These are phyloP conservation scores for Debaryomycetaceae sp. DNA, from an alignment of 1,139 yeast genomes.

Conservation along the genomic window DNA sequence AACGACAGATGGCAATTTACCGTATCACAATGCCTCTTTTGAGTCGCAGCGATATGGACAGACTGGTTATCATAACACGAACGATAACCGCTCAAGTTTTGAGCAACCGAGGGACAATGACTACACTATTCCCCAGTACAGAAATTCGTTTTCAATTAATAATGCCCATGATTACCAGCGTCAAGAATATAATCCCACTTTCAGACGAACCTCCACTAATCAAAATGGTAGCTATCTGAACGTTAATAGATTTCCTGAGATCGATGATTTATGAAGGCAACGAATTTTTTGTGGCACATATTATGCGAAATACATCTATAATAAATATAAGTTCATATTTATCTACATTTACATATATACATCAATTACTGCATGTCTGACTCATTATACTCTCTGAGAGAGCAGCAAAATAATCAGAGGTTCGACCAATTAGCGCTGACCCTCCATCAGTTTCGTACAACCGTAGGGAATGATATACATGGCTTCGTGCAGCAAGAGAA, in stretches of 20 bases:
- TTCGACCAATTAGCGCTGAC: constrained; percentile 46
- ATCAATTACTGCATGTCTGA: constrained; percentile 26
- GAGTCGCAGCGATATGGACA: neutral
- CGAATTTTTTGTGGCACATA: neutral
- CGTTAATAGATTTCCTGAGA: constrained; percentile 28
- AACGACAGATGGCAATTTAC: constrained; percentile 1
- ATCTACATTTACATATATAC: neutral
- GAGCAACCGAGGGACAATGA: neutral
- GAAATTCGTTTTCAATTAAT: constrained; percentile 2
- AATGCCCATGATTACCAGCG: neutral
- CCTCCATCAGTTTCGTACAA: constrained; percentile 41
- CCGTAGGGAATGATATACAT: constrained; percentile 44
- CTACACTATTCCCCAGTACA: neutral
- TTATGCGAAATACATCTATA: neutral
- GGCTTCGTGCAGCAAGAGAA: constrained; percentile 41
- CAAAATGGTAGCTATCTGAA: constrained; percentile 22
- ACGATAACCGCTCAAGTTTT: neutral
- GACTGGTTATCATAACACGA: neutral
- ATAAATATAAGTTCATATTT: neutral
- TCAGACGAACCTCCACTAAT: neutral
- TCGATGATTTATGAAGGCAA: constrained; percentile 16
- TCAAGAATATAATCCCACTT: neutral
- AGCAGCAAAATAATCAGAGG: constrained; percentile 42
- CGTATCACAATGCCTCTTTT: neutral
- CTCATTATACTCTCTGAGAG: constrained; percentile 40